Percentiles rank a stretch among this genome's conserved stretches.
Conservation (phyloP, 2,329 filamentous ascomycete species). For the Penicillium sp. region DNA sequence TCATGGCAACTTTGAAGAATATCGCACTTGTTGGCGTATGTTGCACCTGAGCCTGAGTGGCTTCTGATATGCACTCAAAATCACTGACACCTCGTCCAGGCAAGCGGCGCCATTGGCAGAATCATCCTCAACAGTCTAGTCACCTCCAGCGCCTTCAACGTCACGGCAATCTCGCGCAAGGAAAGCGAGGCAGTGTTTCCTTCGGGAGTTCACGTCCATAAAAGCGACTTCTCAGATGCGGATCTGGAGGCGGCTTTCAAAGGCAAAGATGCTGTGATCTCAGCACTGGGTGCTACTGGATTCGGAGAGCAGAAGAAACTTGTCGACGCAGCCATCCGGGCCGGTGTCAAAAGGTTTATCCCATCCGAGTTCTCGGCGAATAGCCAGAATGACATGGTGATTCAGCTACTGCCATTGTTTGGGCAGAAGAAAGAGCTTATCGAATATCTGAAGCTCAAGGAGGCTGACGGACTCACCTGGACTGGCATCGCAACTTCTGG, state of each 20-base stretch:
- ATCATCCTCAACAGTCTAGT: background rate
- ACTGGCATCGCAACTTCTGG: conserved; percentile 60
- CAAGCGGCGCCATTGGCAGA: background rate
- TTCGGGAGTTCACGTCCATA: background rate
- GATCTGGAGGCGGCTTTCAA: conserved; percentile 28
- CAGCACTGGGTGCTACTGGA: conserved; percentile 26
- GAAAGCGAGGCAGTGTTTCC: background rate
- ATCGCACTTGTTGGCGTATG: background rate
- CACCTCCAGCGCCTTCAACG: background rate
- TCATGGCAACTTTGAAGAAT: background rate
- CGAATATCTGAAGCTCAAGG: conserved; percentile 56
- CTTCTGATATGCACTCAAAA: background rate
- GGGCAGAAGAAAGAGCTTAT: conserved; percentile 35
- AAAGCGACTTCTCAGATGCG: background rate
- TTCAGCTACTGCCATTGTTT: conserved; percentile 30
- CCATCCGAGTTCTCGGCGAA: conserved; percentile 37
- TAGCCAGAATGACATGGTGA: conserved; percentile 27
- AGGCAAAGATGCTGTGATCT: conserved; percentile 37
- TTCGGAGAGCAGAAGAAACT: conserved; percentile 33
- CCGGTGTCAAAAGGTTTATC: conserved; percentile 38
- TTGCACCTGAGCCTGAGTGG: background rate
- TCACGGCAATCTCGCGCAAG: background rate
- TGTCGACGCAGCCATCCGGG: conserved; percentile 34
- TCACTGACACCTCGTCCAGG: background rate
- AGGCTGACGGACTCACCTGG: conserved; percentile 57